Base-by-base conservation (phyloP, 169 alveolate species). In the Fabrea salina region DNA sequence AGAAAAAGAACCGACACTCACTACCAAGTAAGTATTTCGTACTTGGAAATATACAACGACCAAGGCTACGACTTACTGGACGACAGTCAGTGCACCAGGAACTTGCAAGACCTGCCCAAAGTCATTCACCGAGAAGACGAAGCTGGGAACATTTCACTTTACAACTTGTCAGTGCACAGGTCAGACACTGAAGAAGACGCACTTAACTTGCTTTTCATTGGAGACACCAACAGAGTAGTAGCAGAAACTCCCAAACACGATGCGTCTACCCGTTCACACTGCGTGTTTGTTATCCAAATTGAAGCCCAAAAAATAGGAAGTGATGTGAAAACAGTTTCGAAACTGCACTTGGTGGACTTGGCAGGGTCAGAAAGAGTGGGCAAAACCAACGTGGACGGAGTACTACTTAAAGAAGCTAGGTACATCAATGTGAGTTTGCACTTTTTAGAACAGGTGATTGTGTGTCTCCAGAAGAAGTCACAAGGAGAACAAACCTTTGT, bases 181-280 rank as follows among this genome's bases (percentile, higher is more conserved):
- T 97, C 97, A 2, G 89, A 92, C 40, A 89, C 93, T 68, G 98
- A 96, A 77, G 98, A 96, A 88, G 98, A 93, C 82, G 99, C 98
- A 0, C 84, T 97, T 67, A 95, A 96, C 72, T 85, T 97, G 59
- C 85, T 96, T 41, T 94, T 95, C 79, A 74, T 94, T 66, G 99
- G 99, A 16, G 99, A 97, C 78, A 94, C 97, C 1, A 95, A 97
- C 76, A 87, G 99, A 56, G 98, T 95, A 0, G 97, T 97, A 0
- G 95, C 97, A 32, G 98, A 96, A 82, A 97, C 99, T 16, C 98
- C 98, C 3, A 93, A 94, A 88, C 96, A 97, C 84, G 98, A 97
- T 82, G 97, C 97, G 1, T 93, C 98, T 33, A 95, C 99, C 8
- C 86, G 99, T 11, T 95, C 98, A 19, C 99, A 97, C 88, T 96